These are phyloP conservation scores for Ramularia collo-cygni DNA, from an alignment of 2,329 filamentous ascomycete species.

Conservation along the genomic window DNA sequence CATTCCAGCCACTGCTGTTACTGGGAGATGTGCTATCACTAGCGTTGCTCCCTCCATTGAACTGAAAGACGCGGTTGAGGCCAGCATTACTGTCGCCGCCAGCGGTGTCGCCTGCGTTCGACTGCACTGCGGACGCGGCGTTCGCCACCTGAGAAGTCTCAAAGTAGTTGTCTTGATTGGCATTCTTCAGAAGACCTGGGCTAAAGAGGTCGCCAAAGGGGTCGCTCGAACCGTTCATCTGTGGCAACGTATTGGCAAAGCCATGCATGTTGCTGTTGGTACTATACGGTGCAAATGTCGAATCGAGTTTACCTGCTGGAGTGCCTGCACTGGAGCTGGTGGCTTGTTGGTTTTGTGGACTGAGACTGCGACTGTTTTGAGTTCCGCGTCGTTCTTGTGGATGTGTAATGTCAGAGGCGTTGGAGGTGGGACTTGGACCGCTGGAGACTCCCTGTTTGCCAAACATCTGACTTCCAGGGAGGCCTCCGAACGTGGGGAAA, in stretches of 20 bases:
- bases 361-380: slow-evolving; percentile 25
- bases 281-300: slow-evolving; percentile 25
- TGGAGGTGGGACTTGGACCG: slow-evolving; percentile 35
- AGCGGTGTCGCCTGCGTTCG: slow-evolving; percentile 21
- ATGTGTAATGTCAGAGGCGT: slow-evolving; percentile 23
- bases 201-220: slow-evolving; percentile 55
- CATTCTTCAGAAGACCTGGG: slow-evolving; percentile 46
- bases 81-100: slow-evolving; percentile 38
- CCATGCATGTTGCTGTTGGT: slow-evolving; percentile 30
- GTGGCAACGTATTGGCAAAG: slow-evolving; percentile 30
- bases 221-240: slow-evolving; percentile 26
- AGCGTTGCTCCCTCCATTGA: slow-evolving; percentile 41
- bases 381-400: slow-evolving; percentile 11
- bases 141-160: slow-evolving; percentile 9
- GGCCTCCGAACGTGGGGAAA: slow-evolving; percentile 84
- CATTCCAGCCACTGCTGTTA: slow-evolving; percentile 44
- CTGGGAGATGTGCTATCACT: slow-evolving; percentile 47
- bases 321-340: slow-evolving; percentile 21
- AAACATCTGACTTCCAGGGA: slow-evolving; percentile 52
- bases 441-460: slow-evolving; percentile 17
- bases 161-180: slow-evolving; percentile 31
- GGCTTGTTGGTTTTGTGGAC: slow-evolving; percentile 24
- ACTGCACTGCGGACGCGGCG: slow-evolving; percentile 15
- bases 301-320: slow-evolving; percentile 13
- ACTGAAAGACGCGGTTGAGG: slow-evolving; percentile 44